phyloP scores from a whole-genome alignment of 805 yeast genomes.

The Ogataea dorogensis region DNA sequence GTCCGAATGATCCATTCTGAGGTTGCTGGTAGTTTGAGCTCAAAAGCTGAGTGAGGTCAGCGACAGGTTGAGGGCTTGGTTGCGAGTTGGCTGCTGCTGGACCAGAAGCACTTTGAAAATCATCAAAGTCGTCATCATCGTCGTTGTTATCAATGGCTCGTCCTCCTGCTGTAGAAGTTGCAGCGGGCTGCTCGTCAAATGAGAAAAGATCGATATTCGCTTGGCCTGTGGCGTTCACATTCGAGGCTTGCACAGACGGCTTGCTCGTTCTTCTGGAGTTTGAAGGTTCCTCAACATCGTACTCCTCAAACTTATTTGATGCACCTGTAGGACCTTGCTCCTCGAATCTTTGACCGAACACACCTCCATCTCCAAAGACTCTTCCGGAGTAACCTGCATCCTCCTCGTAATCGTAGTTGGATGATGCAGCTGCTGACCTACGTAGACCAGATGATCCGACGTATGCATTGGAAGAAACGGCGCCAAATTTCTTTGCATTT shows the following conservation, averaged over 20 bases:
- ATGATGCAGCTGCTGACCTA: conserved; percentile 35
- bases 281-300: conserved; percentile 45
- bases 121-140: conserved; percentile 74
- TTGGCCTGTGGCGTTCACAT: conserved; percentile 43
- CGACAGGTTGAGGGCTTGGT: conserved; percentile 18
- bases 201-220: conserved; percentile 49
- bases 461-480: conserved; percentile 51
- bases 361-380: conserved; percentile 72
- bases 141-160: conserved; percentile 9
- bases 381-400: conserved; percentile 43
- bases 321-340: conserved; percentile 49
- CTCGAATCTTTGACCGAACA: conserved; percentile 63
- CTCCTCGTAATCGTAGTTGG: conserved; percentile 49
- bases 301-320: conserved; percentile 55
- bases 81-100: conserved; percentile 22
- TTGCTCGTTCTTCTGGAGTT: conserved; percentile 30
- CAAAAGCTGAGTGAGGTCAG: conserved; percentile 34
- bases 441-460: conserved; percentile 46
- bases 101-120: conserved; percentile 70
- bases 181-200: conserved; percentile 36
- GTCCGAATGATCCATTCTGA: conserved; percentile 5
- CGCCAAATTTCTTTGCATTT: conserved; percentile 78
- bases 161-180: conserved; percentile 18
- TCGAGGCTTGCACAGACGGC: conserved; percentile 36
- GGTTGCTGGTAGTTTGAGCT: conserved; percentile 28